These are phyloP conservation scores for Cladosporium phlei DNA, from an alignment of 2,329 filamentous ascomycete species.

Conservation along the genomic window DNA sequence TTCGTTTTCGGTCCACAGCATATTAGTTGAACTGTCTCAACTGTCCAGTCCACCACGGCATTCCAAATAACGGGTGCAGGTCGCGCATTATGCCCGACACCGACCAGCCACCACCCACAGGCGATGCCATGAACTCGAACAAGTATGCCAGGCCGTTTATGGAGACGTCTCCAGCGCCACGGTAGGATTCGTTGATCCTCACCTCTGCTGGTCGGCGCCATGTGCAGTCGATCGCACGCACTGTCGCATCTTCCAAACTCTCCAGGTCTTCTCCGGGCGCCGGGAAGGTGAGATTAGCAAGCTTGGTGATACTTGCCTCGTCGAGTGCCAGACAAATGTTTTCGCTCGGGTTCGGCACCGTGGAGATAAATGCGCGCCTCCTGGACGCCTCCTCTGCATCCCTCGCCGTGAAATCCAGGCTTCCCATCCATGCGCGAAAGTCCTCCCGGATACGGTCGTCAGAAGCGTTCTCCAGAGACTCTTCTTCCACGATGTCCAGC, in stretches of 20 bases:
- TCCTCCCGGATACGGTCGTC: conserved; percentile 1
- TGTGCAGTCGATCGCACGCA: background rate
- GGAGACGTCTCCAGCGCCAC: background rate
- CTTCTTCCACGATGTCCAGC: background rate
- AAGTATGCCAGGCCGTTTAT: background rate
- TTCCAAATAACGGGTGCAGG: conserved; percentile 1
- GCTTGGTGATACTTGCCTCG: background rate
- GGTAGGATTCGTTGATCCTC: background rate
- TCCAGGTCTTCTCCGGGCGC: background rate
- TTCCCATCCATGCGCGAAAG: conserved; percentile 1
- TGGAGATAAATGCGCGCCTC: background rate
- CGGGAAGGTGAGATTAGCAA: background rate
- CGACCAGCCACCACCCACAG: background rate
- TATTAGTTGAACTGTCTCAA: too few species aligned
- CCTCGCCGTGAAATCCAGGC: background rate
- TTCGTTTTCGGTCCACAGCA: too few species aligned
- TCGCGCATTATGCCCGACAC: background rate
- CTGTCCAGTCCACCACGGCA: too few species aligned
- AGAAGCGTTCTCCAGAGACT: background rate
- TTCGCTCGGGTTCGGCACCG: background rate
- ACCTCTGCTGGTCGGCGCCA: background rate
- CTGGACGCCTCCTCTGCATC: background rate
- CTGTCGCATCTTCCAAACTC: background rate
- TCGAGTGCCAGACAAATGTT: conserved; percentile 5
- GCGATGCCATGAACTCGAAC: background rate